These are phyloP conservation scores for Platismatia glauca DNA, from an alignment of 495 filamentous ascomycete genomes.

Conservation along the genomic window DNA sequence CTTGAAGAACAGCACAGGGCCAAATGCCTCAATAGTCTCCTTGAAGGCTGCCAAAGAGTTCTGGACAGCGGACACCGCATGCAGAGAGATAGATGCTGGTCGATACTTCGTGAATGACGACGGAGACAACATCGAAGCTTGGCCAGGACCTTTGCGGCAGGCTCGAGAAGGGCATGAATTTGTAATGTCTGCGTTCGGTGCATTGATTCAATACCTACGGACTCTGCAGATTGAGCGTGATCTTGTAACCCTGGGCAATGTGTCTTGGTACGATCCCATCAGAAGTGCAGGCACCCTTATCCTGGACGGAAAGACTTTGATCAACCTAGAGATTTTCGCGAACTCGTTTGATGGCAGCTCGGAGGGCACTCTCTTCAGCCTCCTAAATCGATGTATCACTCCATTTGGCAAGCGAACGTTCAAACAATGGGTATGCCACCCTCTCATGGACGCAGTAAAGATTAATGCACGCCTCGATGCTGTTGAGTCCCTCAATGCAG, in stretches of 20 bases:
- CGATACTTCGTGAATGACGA: slow-evolving; percentile 67
- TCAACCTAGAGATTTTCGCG: slow-evolving; percentile 93
- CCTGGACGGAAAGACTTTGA: slow-evolving; percentile 90
- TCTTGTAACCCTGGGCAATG: slow-evolving; percentile 82
- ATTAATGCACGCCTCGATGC: slow-evolving; percentile 96
- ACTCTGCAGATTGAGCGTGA: slow-evolving; percentile 83
- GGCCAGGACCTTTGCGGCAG: slow-evolving; percentile 69
- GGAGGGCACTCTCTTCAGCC: slow-evolving; percentile 79
- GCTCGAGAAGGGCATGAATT: slow-evolving; percentile 65
- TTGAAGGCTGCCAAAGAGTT: slow-evolving; percentile 85
- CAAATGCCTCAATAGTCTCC: slow-evolving; percentile 92
- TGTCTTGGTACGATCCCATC: slow-evolving; percentile 88
- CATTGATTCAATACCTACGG: slow-evolving; percentile 77
- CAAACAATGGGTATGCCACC: slow-evolving; percentile 96
- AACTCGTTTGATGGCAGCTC: slow-evolving; percentile 83
- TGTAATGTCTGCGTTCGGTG: slow-evolving; percentile 88
- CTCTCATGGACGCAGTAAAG: slow-evolving; percentile 70
- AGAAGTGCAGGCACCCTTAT: slow-evolving; percentile 87
- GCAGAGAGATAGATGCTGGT: slow-evolving; percentile 71
- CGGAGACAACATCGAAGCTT: slow-evolving; percentile 55
- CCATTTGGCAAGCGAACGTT: slow-evolving; percentile 97
- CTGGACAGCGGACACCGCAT: slow-evolving; percentile 73
- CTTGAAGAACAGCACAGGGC: slow-evolving; percentile 87
- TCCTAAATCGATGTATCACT: slow-evolving; percentile 90
- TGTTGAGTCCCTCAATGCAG: slow-evolving; percentile 83